A percentile compares a stretch with the other conserved stretches of the same genome.
Evolutionary conservation across 2,329 filamentous ascomycete species (phyloP).

Genomic region (Harringtonia aguacate): DNA sequence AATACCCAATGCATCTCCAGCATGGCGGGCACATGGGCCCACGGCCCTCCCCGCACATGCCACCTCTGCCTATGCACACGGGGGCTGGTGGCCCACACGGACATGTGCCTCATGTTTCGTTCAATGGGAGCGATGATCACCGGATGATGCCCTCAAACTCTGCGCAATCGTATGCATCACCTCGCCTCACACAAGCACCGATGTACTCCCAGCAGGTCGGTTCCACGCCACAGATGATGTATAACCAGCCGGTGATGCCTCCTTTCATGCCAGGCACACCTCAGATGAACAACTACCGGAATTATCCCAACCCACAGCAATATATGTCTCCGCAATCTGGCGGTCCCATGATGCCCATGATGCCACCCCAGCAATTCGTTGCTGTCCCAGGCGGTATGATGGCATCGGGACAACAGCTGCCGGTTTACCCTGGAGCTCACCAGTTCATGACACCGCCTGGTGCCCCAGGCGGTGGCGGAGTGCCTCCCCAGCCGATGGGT

Average conservation of each 20-base stretch:
- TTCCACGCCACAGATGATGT: slow-evolving; percentile 59
- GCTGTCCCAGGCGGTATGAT: slow-evolving; percentile 60
- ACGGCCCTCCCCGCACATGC: slow-evolving; percentile 63
- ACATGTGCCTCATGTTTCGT: slow-evolving; percentile 53
- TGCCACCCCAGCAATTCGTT: slow-evolving; percentile 73
- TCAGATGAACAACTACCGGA: slow-evolving; percentile 60
- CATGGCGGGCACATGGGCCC: slow-evolving; percentile 58
- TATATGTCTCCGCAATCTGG: slow-evolving; percentile 61
- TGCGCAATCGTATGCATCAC: slow-evolving; percentile 76
- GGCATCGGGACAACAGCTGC: slow-evolving; percentile 60
- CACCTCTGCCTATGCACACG: slow-evolving; percentile 65
- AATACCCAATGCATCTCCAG: slow-evolving; percentile 65
- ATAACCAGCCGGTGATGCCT: slow-evolving; percentile 60
- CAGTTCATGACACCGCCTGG: slow-evolving; percentile 54
- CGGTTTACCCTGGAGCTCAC: slow-evolving; percentile 63
- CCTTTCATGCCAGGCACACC: slow-evolving; percentile 61
- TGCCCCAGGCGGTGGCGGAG: slow-evolving; percentile 1
- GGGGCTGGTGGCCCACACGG: slow-evolving; percentile 47
- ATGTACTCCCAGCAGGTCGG: slow-evolving; percentile 61
- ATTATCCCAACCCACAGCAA: slow-evolving; percentile 62
- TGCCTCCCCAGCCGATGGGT: slow-evolving; percentile 46
- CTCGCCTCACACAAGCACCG: slow-evolving; percentile 60
- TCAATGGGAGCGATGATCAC: slow-evolving; percentile 61
- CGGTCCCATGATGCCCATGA: slow-evolving; percentile 68
- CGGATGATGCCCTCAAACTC: slow-evolving; percentile 83